These are phyloP conservation scores for Leptographium lundbergii DNA, from an alignment of 2,329 filamentous ascomycete genomes.

Conservation along the genomic window DNA sequence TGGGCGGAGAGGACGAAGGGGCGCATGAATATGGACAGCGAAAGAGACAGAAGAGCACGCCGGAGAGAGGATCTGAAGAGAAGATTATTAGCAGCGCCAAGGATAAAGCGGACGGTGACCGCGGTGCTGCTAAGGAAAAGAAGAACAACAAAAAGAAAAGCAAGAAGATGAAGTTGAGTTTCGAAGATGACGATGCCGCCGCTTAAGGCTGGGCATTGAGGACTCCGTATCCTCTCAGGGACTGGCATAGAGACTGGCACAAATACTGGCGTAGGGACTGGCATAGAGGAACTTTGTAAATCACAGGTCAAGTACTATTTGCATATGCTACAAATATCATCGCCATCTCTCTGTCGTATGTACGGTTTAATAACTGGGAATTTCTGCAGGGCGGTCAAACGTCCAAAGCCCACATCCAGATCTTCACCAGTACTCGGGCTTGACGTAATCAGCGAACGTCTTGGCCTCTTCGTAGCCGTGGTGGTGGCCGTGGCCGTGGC, in stretches of 20 bases:
- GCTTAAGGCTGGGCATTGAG: neutral
- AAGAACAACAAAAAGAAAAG: slow-evolving; percentile 47
- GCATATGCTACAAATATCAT: slow-evolving; percentile 2
- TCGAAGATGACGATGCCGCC: slow-evolving; percentile 44
- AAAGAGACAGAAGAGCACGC: slow-evolving; percentile 13
- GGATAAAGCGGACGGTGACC: slow-evolving; percentile 11
- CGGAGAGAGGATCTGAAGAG: slow-evolving; percentile 3
- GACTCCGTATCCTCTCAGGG: too few relatives aligned
- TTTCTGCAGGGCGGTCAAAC: neutral
- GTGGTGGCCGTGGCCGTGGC: slow-evolving; percentile 41
- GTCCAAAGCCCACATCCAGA: too few relatives aligned
- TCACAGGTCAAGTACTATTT: neutral
- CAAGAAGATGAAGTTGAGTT: slow-evolving; percentile 57
- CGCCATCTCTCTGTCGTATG: neutral
- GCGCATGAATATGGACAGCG: slow-evolving; percentile 13
- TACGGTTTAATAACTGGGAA: neutral
- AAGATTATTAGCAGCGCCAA: slow-evolving; percentile 10
- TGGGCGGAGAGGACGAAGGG: slow-evolving; percentile 26
- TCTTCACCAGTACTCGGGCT: slow-evolving; percentile 72
- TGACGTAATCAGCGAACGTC: slow-evolving; percentile 93
- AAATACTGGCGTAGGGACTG: too few relatives aligned
- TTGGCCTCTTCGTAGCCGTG: slow-evolving; percentile 70
- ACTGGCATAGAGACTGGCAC: too few relatives aligned
- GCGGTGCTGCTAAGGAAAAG: slow-evolving; percentile 12
- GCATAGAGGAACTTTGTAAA: neutral